Evolutionary conservation across 139 green algal genomes (phyloP), one percentile per base, ranked within the genome.

Genomic region (Gonium pectorale): DNA sequence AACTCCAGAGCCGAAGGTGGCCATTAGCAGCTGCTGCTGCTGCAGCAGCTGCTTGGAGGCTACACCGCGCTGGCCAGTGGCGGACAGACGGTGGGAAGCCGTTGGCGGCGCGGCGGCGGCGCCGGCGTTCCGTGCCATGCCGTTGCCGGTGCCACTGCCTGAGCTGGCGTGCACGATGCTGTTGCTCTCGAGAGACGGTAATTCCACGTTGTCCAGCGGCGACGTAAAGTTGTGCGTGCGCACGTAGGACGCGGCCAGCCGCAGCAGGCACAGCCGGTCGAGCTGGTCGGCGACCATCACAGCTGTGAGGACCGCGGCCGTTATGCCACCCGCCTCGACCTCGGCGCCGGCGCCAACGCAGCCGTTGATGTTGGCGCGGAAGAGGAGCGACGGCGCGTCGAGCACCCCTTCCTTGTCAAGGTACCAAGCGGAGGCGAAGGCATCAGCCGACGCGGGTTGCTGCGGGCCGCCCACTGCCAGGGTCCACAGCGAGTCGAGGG

Each of bases 381-480:
- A 73, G 8, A 74, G 77, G 26, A 51, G 13, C n/a, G 60, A 49
- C 17, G 60, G 60, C 31, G 62, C n/a, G 43, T 63, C 62, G 19
- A 83, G 5, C 7, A n/a, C 5, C 19, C 22, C 43, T 43, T 26
- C 43, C n/a, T 73, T 62, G 63, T n/a, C 75, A 33, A 83, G n/a
- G n/a, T n/a, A 83, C 77, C 77, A 83, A 22, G 77, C 60, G 43
- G 31, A 9, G 7, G 77, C 77, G 41, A 83, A 83, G 33, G 77
- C 2, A 24, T 83, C 41, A 15, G 59, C 59, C 43, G 21, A 43
- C 40, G 60, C 43, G 43, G 60, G 31, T 11, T 46, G 17, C 37
- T 29, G 35, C 31, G 2, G 27, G 52, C 3, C 15, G 6, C 62
- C 46, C 29, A 33, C 37, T 13, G 77, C 77, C 31, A 83, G 77